Evolutionary conservation across 495 filamentous ascomycete genomes (phyloP), one percentile per base, ranked within the genome.

Genomic region (Aspergillus kassunensis): DNA sequence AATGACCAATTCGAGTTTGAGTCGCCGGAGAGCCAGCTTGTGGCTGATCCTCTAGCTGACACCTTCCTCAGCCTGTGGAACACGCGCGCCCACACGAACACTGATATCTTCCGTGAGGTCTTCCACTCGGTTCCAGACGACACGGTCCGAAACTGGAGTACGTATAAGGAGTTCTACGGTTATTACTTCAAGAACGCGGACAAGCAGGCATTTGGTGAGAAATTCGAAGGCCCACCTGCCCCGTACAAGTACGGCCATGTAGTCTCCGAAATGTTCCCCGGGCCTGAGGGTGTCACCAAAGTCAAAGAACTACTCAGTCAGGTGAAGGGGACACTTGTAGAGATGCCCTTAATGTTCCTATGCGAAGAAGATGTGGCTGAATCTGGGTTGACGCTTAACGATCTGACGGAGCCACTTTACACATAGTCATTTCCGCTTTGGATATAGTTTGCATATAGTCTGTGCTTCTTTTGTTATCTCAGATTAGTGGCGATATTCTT

Each of bases 81-180:
- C 50, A 69, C 66, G 1, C 88, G 84, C 7, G 92, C 92, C 1
- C 72, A 70, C 21, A 81, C 72, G 12, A 97, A 97, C 74, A 96
- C 89, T 0, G 83, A 87, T n/a, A 83, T 87, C 24, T 96, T 95
- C 74, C 79, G 73, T 33, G 84, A 83, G 61, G 87, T 89, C 0
- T 97, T 97, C 80, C 91, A 96, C 64, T 74, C 82, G 0, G 89
- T 97, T 6, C 92, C 92, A 0, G 82, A 90, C 64, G 91, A 97
- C 64, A 65, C 59, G 2, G 86, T 95, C 8, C 76, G 80, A 43
- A 91, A 79, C 56, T 97, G 92, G 92, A 79, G 81, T 31, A 75
- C 91, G 25, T 97, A 97, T 68, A 85, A 95, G 27, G 74, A 83
- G 19, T 96, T 88, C 72, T 96, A 88, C 44, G 77, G 80, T 60